Evolutionary conservation across 2,329 filamentous ascomycete genomes (phyloP).

Genomic region (Curvularia hawaiiensis): DNA sequence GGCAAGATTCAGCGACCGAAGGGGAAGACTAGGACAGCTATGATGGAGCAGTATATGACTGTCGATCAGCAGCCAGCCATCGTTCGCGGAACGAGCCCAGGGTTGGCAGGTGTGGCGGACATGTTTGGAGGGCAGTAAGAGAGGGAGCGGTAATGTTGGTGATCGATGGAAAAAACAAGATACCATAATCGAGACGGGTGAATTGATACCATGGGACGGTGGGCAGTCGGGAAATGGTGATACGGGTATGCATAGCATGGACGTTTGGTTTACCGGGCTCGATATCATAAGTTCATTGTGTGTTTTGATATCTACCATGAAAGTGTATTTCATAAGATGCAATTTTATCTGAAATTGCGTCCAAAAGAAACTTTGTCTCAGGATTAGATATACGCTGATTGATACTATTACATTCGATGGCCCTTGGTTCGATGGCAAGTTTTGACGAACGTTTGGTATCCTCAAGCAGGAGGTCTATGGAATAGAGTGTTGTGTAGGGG

Average conservation of each 20-base stretch:
- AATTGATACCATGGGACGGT: background rate
- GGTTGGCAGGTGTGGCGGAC: constrained; percentile 51
- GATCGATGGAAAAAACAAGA: background rate
- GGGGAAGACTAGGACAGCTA: constrained; percentile 38
- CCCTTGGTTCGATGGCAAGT: background rate
- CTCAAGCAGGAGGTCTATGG: too few relatives aligned
- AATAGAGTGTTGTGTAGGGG: background rate
- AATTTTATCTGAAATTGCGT: background rate
- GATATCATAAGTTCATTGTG: background rate
- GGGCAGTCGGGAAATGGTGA: background rate
- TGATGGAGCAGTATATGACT: constrained; percentile 50
- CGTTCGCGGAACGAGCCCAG: constrained; percentile 47
- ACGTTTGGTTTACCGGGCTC: background rate
- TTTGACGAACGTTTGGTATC: background rate
- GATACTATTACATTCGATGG: background rate
- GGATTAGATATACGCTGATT: background rate
- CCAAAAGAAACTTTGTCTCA: background rate
- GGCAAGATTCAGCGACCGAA: constrained; percentile 69
- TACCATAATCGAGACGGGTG: background rate
- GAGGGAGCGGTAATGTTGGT: background rate
- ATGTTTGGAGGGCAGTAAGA: constrained; percentile 47
- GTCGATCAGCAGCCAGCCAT: constrained; percentile 48
- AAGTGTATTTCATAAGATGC: background rate
- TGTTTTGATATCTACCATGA: background rate
- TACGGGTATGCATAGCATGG: background rate